A percentile compares a stretch with the other conserved stretches of the same genome.
Evolutionary conservation across 805 yeast genomes (phyloP).

Genomic region (Suhomyces canberraensis): DNA sequence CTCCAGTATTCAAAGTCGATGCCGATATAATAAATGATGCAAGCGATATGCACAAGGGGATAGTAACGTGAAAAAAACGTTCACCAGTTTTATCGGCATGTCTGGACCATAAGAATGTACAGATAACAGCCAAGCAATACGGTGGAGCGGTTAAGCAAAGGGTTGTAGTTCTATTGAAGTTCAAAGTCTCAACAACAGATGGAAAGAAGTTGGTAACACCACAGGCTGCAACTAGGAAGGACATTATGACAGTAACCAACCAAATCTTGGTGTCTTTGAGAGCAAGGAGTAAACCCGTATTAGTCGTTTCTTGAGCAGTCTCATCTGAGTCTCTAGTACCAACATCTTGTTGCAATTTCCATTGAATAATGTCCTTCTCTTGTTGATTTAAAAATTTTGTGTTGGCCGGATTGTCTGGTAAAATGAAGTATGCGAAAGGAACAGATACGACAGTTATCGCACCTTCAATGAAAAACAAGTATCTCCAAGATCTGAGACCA

Average conservation of each 20-base stretch:
- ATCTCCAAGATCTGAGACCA: conserved; percentile 51
- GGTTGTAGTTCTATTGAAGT: conserved; percentile 48
- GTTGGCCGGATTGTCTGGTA: conserved; percentile 54
- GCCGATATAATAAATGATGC: conserved; percentile 48
- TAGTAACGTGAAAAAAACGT: conserved; percentile 47
- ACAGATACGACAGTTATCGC: conserved; percentile 46
- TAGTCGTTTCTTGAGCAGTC: conserved; percentile 33
- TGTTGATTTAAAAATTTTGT: conserved; percentile 44
- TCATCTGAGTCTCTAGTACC: conserved; percentile 40
- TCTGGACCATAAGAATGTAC: conserved; percentile 51
- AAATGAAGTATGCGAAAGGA: conserved; percentile 42
- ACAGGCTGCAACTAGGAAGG: conserved; percentile 53
- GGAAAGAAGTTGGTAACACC: conserved; percentile 64
- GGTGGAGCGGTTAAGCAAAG: conserved; percentile 61
- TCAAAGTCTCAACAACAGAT: conserved; percentile 54
- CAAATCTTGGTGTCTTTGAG: conserved; percentile 44
- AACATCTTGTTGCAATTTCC: conserved; percentile 39
- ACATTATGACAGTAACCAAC: conserved; percentile 42
- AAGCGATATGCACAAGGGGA: conserved; percentile 42
- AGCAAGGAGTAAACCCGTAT: conserved; percentile 36
- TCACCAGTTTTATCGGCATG: conserved; percentile 58
- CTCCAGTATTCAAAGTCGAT: conserved; percentile 51
- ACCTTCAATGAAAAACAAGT: conserved; percentile 58
- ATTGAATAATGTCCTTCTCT: conserved; percentile 42
- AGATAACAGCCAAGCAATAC: conserved; percentile 48